phyloP scores from a whole-genome alignment of 139 green algal genomes.

The Auxenochlorella protothecoides region DNA sequence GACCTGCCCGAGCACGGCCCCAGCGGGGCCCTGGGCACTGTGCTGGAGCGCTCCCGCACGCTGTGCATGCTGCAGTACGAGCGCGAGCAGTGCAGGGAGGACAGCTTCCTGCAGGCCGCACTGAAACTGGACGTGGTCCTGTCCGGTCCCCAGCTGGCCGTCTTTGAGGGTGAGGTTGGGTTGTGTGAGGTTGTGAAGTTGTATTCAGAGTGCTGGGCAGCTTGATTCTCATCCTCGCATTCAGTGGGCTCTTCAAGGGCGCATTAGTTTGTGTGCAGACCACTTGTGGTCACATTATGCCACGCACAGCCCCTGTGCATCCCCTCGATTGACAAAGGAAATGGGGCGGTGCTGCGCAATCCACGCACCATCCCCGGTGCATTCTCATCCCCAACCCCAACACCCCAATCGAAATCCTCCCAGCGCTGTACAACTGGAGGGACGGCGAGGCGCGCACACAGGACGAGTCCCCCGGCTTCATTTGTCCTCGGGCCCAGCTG shows the following conservation, averaged over 20 bases:
- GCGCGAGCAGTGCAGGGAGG: slow-evolving; percentile 36
- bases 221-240: not conserved
- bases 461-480: slow-evolving; percentile 78
- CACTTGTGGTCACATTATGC: too few relatives aligned
- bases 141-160: slow-evolving; percentile 34
- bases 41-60: slow-evolving; percentile 64
- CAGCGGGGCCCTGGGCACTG: slow-evolving; percentile 29
- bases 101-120: slow-evolving; percentile 14
- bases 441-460: slow-evolving; percentile 47
- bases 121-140: slow-evolving; percentile 17
- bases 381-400: not conserved
- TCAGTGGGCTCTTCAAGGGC: not conserved
- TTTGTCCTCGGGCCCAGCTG: slow-evolving; percentile 69
- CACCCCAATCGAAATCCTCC: not conserved
- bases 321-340: not conserved
- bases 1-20: not conserved
- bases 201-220: not conserved
- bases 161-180: slow-evolving; percentile 39
- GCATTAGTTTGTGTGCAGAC: too few relatives aligned
- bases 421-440: slow-evolving; percentile 52
- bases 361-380: not conserved
- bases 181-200: too few relatives aligned
- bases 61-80: slow-evolving; percentile 69
- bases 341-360: not conserved
- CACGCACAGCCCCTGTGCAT: too few relatives aligned